phyloP scores from a whole-genome alignment of 768 basidiomycete genomes.

The Leccinum sublutescens region DNA sequence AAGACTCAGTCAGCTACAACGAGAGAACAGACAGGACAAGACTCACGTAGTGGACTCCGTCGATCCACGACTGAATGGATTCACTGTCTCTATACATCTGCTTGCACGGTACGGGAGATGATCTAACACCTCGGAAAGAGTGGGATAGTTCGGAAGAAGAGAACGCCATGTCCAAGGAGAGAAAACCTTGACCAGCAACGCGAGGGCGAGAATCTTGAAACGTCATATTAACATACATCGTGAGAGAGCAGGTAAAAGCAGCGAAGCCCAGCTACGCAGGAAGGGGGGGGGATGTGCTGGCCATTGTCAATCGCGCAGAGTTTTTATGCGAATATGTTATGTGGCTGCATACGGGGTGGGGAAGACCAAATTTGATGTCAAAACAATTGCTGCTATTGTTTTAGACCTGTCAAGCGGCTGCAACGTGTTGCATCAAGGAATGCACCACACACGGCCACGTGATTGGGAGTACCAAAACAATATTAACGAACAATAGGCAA shows the following conservation, averaged over 20 bases:
- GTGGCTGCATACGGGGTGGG: conserved; percentile 4
- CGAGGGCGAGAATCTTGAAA: conserved; percentile 16
- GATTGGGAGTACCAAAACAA: conserved; percentile 5
- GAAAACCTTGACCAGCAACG: conserved; percentile 32
- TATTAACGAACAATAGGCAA: conserved; percentile 26
- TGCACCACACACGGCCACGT: conserved; percentile 20
- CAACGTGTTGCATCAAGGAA: not conserved
- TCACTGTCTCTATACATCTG: conserved; percentile 25
- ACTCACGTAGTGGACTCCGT: conserved; percentile 25
- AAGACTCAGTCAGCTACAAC: not conserved
- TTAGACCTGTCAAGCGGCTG: not conserved
- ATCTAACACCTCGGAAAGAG: conserved; percentile 4
- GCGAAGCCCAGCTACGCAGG: conserved; percentile 32
- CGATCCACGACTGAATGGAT: conserved; percentile 29
- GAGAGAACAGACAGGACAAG: not conserved
- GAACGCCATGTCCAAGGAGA: conserved; percentile 10
- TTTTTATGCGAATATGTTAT: conserved; percentile 18
- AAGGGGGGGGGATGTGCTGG: not conserved
- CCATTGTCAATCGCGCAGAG: conserved; percentile 1
- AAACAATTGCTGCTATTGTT: conserved; percentile 33
- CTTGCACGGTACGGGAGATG: conserved; percentile 9
- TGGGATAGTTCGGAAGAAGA: conserved; percentile 11
- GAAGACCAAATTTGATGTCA: conserved; percentile 8
- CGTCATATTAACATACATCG: conserved; percentile 19
- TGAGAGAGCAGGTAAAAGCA: conserved; percentile 8